Evolutionary conservation across 176 grass and related monocot species (phyloP).

Genomic region (Cenchrus fungigraminus): DNA sequence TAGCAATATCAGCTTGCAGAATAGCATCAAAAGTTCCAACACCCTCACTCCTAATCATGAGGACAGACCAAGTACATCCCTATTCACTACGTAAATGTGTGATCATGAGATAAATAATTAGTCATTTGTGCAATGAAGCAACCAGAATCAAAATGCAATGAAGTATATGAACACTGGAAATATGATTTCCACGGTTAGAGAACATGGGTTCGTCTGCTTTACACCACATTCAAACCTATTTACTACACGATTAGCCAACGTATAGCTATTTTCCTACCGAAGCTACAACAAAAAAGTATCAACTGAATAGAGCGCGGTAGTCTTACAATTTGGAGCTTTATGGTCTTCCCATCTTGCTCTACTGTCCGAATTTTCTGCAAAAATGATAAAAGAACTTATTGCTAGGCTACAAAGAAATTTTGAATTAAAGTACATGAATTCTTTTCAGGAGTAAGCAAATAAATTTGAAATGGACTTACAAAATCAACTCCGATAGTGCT

Average conservation of each 20-base stretch:
- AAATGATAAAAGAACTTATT: conserved; percentile 23
- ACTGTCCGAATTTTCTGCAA: conserved; percentile 85
- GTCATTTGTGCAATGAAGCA: neutral
- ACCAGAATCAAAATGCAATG: neutral
- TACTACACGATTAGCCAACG: neutral
- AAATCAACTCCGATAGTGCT: conserved; percentile 93
- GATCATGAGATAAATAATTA: neutral
- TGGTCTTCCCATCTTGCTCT: conserved; percentile 82
- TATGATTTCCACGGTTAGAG: neutral
- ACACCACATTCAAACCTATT: neutral
- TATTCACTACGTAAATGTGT: neutral
- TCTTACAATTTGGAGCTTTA: conserved; percentile 87
- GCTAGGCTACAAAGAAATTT: neutral
- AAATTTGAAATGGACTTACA: conserved; percentile 46
- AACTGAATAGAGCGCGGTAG: neutral
- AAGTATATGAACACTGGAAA: neutral
- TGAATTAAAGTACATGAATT: neutral
- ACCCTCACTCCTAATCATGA: neutral
- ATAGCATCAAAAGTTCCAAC: neutral
- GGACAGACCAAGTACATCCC: neutral
- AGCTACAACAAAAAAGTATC: neutral
- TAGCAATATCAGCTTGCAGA: neutral
- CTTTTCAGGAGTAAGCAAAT: conserved; percentile 1
- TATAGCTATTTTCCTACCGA: neutral
- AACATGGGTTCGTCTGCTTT: neutral